Conservation (phyloP, 2,329 filamentous ascomycete genomes). For the Xylaria sp. region DNA sequence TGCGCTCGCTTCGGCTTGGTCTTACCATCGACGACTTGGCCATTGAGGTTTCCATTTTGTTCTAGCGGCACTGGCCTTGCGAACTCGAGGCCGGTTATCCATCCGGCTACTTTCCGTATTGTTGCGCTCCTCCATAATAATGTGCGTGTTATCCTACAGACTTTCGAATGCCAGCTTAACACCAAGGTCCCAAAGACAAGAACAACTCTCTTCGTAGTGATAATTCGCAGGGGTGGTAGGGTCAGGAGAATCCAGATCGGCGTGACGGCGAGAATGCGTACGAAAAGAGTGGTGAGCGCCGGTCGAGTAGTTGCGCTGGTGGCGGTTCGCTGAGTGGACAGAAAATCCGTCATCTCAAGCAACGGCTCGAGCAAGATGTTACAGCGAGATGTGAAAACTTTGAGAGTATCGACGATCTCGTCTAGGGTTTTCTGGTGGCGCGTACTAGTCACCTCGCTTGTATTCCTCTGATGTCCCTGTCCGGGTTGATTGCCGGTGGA, state of each 20-base stretch:
- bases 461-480: constrained; percentile 49
- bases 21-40: constrained; percentile 25
- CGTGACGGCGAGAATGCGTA: constrained; percentile 85
- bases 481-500: constrained; percentile 35
- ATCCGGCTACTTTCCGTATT: constrained; percentile 70
- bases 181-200: constrained; percentile 86
- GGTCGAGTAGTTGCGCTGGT: constrained; percentile 91
- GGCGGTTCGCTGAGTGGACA: constrained; percentile 87
- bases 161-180: constrained; percentile 90
- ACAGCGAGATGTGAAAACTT: constrained; percentile 87
- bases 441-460: constrained; percentile 66
- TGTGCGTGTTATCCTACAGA: constrained; percentile 81
- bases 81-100: constrained; percentile 82
- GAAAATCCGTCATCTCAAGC: constrained; percentile 86
- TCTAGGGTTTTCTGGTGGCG: constrained; percentile 93
- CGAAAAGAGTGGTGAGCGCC: constrained; percentile 85
- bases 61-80: constrained; percentile 51
- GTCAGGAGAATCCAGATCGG: constrained; percentile 87
- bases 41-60: constrained; percentile 35
- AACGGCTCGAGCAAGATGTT: constrained; percentile 92
- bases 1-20: constrained; percentile 46
- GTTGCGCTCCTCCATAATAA: constrained; percentile 88
- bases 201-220: constrained; percentile 84
- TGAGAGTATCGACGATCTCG: constrained; percentile 93
- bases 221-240: constrained; percentile 79